phyloP scores from a whole-genome alignment of 345 rosid species.

The Trapa incisa region DNA sequence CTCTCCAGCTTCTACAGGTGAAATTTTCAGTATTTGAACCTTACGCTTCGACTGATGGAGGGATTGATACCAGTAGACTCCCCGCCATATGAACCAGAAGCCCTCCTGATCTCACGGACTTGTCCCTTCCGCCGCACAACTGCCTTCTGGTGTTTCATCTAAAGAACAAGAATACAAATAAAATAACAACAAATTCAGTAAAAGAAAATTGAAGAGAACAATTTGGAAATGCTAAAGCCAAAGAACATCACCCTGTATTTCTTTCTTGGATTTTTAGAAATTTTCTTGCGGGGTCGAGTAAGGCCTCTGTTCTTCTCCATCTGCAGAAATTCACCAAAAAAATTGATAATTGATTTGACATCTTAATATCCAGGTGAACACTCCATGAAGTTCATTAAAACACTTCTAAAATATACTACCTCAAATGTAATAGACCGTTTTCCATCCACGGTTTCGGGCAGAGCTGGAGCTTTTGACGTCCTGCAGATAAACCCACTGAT shows the following conservation, averaged over 20 bases:
- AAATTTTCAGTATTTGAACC: constrained; percentile 32
- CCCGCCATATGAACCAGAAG: constrained; percentile 47
- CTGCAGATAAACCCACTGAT: constrained; percentile 15
- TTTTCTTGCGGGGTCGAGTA: constrained; percentile 52
- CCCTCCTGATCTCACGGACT: constrained; percentile 41
- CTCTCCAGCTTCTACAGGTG: too few relatives aligned
- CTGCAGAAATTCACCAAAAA: constrained; percentile 19
- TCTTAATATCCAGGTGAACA: background rate
- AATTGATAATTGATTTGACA: background rate
- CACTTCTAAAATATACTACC: constrained; percentile 21
- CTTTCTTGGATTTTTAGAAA: constrained; percentile 66
- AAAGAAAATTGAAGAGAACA: constrained; percentile 2
- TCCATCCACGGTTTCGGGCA: constrained; percentile 56
- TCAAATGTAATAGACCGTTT: constrained; percentile 42
- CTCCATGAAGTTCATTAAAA: background rate
- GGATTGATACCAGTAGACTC: constrained; percentile 59
- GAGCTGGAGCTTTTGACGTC: constrained; percentile 18
- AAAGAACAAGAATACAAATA: constrained; percentile 2
- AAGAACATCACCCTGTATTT: constrained; percentile 50
- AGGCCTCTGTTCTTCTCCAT: constrained; percentile 60
- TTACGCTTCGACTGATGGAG: constrained; percentile 45
- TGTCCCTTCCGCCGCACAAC: constrained; percentile 42
- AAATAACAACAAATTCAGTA: background rate
- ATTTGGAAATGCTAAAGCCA: background rate
- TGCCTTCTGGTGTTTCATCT: constrained; percentile 41